A percentile compares a stretch with the other conserved stretches of the same genome.
Conservation (phyloP, 1,284 basidiomycete species). For the Leccinum subspadiceum region DNA sequence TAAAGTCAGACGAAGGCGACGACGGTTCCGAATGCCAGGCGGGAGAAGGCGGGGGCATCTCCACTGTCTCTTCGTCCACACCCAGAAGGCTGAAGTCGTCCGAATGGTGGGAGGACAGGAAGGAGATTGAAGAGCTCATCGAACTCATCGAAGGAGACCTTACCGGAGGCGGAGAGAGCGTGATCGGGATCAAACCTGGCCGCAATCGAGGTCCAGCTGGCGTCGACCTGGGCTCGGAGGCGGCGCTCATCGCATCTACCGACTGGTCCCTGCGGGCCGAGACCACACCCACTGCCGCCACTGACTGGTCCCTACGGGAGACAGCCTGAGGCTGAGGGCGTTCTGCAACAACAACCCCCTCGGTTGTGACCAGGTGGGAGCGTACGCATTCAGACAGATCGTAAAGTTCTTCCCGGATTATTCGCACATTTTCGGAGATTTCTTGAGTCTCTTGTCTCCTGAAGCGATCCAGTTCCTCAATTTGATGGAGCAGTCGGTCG, state of each 20-base stretch:
- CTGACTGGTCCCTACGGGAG: constrained; percentile 41
- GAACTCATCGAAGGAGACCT: constrained; percentile 49
- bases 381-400: constrained; percentile 50
- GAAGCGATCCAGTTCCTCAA: constrained; percentile 57
- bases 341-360: constrained; percentile 17
- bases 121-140: constrained; percentile 53
- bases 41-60: constrained; percentile 24
- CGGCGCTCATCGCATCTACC: constrained; percentile 35
- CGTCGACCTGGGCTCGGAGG: constrained; percentile 24
- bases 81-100: constrained; percentile 55
- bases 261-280: constrained; percentile 39
- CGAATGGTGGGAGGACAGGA: constrained; percentile 72
- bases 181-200: constrained; percentile 21
- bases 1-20: constrained; percentile 34
- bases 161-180: constrained; percentile 41
- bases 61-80: constrained; percentile 34
- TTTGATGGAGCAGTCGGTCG: constrained; percentile 59
- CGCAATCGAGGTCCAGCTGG: constrained; percentile 29
- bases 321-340: constrained; percentile 27
- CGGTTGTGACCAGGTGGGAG: constrained; percentile 25
- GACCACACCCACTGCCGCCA: constrained; percentile 33
- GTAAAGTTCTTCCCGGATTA: constrained; percentile 60
- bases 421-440: constrained; percentile 56
- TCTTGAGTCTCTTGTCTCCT: constrained; percentile 61
- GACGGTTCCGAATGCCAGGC: constrained; percentile 34